Evolutionary conservation across 2,329 filamentous ascomycete genomes (phyloP), one percentile per base, ranked within the genome.

Genomic region (Claviceps sp.): DNA sequence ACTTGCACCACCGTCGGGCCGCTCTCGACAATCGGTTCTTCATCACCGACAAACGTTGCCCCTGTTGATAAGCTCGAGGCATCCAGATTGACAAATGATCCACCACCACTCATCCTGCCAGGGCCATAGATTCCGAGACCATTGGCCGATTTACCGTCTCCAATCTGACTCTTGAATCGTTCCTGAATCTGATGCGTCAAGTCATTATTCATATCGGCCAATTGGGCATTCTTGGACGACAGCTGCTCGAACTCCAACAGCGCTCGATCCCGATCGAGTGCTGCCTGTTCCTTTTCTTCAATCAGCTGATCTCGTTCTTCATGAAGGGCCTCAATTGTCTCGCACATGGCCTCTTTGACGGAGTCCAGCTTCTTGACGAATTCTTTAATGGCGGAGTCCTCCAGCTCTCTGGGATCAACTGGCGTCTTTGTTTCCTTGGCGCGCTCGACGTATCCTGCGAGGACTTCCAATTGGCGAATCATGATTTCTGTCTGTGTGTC

Each of bases 401-500:
- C 93, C 22, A 97, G 73, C 59, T 88, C 84, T 16, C 80, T 79
- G 34, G 91, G 74, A 60, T 97, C 88, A 54, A 97, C 74, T 5
- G 88, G 83, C 50, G 85, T 81, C 62, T 86, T 86, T 46, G 79
- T 86, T 56, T 88, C 83, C 69, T 95, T 96, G 51, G 88, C 89
- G 50, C 80, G 81, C 63, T 91, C 86, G 20, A 96, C 82, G 63
- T 93, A 91, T 45, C 90, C 88, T 4, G 88, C 90, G 61, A 96
- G 78, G 39, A 91, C 85, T 62, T 95, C 88, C 17, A 97, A 74
- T 66, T 97, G 89, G 42, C 87, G 85, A 61, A 97, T 87, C 69
- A 95, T 91, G 66, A 97, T 90, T 68, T 97, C 91, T 49, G 89
- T 88, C 68, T 96, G 88, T 0, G 90, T 91, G 64, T 97, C 91